Evolutionary conservation across 2,329 filamentous ascomycete genomes (phyloP).

Genomic region (Aspergillus ochraceoroseus): DNA sequence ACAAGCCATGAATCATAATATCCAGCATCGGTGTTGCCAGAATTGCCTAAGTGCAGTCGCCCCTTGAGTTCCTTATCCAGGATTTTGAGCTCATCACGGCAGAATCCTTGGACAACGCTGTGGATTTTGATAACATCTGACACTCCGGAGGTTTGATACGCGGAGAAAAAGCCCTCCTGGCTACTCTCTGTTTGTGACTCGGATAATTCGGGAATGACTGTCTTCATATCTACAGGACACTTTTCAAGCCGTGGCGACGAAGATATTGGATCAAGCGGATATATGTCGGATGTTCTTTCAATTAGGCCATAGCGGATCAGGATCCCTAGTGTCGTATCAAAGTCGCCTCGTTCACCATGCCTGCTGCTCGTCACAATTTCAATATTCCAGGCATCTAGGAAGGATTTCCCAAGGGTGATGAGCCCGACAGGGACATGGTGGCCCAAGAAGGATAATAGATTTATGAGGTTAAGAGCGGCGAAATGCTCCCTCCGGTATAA

Average conservation of each 20-base stretch:
- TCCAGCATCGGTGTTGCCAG: conserved; percentile 24
- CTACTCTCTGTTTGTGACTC: conserved; percentile 36
- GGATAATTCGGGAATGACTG: conserved; percentile 28
- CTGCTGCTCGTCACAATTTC: conserved; percentile 38
- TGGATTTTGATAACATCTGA: conserved; percentile 48
- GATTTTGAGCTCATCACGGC: conserved; percentile 44
- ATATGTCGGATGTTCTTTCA: conserved; percentile 38
- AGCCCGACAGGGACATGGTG: conserved; percentile 63
- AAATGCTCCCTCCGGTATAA: conserved; percentile 38
- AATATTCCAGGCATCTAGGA: conserved; percentile 32
- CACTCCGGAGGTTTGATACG: conserved; percentile 27
- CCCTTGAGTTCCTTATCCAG: conserved; percentile 29
- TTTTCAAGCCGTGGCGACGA: conserved; percentile 22
- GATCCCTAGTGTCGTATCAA: conserved; percentile 45
- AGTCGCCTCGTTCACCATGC: conserved; percentile 35
- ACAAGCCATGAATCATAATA: conserved; percentile 44
- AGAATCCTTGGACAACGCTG: conserved; percentile 47
- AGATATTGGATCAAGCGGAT: conserved; percentile 21
- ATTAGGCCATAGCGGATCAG: conserved; percentile 46
- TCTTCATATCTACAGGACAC: conserved; percentile 23
- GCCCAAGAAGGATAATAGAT: conserved; percentile 60
- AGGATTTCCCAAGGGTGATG: conserved; percentile 51
- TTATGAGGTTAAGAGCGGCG: conserved; percentile 61
- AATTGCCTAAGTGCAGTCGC: conserved; percentile 5
- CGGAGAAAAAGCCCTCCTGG: conserved; percentile 32